phyloP scores from a whole-genome alignment of 2,329 filamentous ascomycete genomes.

The Diatrype stigma region DNA sequence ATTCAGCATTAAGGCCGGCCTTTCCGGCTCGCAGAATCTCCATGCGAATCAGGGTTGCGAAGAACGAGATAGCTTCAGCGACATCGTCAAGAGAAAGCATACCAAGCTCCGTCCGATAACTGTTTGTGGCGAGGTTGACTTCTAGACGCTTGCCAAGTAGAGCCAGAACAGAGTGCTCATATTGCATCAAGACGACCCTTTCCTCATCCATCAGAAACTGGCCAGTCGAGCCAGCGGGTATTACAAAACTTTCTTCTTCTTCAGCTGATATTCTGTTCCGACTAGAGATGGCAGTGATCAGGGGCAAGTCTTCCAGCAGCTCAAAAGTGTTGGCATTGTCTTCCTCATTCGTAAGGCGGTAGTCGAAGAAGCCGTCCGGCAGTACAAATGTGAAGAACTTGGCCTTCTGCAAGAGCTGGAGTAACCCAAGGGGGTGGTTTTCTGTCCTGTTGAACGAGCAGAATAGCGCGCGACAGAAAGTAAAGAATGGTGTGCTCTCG shows the following conservation, averaged over 20 bases:
- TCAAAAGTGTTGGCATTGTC: constrained; percentile 78
- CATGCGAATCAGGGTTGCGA: constrained; percentile 65
- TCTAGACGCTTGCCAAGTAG: constrained; percentile 75
- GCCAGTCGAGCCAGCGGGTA: constrained; percentile 63
- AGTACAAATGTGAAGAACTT: constrained; percentile 73
- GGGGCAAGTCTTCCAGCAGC: constrained; percentile 58
- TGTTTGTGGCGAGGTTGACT: constrained; percentile 57
- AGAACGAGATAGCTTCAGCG: constrained; percentile 68
- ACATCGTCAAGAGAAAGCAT: constrained; percentile 57
- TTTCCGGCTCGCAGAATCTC: constrained; percentile 36
- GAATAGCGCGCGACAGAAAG: constrained; percentile 63
- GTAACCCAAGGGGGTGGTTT: constrained; percentile 41
- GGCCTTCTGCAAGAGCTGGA: constrained; percentile 64
- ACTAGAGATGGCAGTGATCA: constrained; percentile 51
- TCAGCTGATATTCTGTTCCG: constrained; percentile 40
- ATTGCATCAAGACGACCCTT: constrained; percentile 71
- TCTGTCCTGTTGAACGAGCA: constrained; percentile 35
- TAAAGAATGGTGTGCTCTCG: constrained; percentile 75
- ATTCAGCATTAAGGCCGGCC: constrained; percentile 13
- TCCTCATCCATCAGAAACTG: constrained; percentile 74
- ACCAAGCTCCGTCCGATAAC: constrained; percentile 49
- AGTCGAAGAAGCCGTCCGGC: constrained; percentile 67
- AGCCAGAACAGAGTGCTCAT: constrained; percentile 73
- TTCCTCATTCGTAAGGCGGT: constrained; percentile 77
- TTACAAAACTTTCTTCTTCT: constrained; percentile 53